Evolutionary conservation across 1,284 basidiomycete species (phyloP).

Genomic region (Cerrena zonata): DNA sequence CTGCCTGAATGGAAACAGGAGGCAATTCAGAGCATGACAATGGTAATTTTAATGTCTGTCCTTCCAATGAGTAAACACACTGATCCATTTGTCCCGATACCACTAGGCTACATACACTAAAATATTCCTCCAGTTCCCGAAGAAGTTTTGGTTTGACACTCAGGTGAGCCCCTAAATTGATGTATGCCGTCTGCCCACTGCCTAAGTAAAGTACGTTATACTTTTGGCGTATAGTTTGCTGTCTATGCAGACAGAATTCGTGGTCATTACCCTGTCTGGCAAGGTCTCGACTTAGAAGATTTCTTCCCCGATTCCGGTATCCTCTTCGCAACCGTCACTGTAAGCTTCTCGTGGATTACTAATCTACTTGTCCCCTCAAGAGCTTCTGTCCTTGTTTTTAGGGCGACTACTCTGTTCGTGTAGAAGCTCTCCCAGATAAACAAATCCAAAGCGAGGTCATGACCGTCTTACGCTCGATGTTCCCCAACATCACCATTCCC

Average conservation of each 20-base stretch:
- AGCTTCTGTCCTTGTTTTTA: slow-evolving; percentile 17
- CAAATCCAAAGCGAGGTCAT: slow-evolving; percentile 52
- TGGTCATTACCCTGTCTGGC: slow-evolving; percentile 69
- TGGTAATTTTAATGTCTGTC: slow-evolving; percentile 51
- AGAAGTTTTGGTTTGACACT: slow-evolving; percentile 66
- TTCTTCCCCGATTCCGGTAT: slow-evolving; percentile 61
- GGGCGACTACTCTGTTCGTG: slow-evolving; percentile 56
- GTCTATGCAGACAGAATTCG: slow-evolving; percentile 60
- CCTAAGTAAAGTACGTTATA: too few species aligned
- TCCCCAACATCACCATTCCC: slow-evolving; percentile 47
- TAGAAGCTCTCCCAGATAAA: slow-evolving; percentile 45
- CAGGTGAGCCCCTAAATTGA: slow-evolving; percentile 35
- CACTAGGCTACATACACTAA: slow-evolving; percentile 58
- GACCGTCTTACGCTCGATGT: slow-evolving; percentile 52
- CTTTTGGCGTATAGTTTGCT: slow-evolving; percentile 46
- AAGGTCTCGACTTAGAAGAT: slow-evolving; percentile 53
- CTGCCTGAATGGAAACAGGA: slow-evolving; percentile 63
- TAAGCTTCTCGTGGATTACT: slow-evolving; percentile 27
- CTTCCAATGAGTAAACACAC: too few species aligned
- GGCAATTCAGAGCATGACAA: slow-evolving; percentile 59
- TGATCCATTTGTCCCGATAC: too few species aligned
- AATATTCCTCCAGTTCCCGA: slow-evolving; percentile 61
- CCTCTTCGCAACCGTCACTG: slow-evolving; percentile 62
- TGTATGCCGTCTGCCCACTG: slow-evolving; percentile 5
- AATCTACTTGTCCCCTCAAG: background rate